Evolutionary conservation across 495 filamentous ascomycete species (phyloP).

Genomic region (Evansstolkia leycettana): DNA sequence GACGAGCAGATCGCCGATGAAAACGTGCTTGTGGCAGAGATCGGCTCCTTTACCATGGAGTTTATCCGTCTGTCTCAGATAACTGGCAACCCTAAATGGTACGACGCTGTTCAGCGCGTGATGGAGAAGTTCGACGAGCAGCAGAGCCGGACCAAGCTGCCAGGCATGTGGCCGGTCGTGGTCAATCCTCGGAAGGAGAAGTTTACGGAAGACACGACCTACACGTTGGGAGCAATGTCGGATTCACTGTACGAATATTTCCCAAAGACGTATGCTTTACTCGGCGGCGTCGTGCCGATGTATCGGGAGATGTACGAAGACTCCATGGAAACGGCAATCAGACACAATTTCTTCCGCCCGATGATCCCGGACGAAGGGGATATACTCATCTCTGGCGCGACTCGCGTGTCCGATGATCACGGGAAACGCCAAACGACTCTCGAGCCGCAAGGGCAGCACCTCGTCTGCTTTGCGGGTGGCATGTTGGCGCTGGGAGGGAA

Average conservation of each 20-base stretch:
- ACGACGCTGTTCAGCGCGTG: slow-evolving; percentile 76
- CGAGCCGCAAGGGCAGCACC: slow-evolving; percentile 37
- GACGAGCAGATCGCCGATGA: slow-evolving; percentile 13
- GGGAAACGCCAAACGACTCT: slow-evolving; percentile 9
- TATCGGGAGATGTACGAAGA: slow-evolving; percentile 32
- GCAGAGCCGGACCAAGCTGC: slow-evolving; percentile 44
- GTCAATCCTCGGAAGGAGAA: slow-evolving; percentile 12
- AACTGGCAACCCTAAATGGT: slow-evolving; percentile 70
- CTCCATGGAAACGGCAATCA: slow-evolving; percentile 17
- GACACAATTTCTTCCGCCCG: slow-evolving; percentile 33
- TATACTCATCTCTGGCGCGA: slow-evolving; percentile 26
- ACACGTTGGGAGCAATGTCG: slow-evolving; percentile 17
- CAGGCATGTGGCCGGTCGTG: slow-evolving; percentile 21
- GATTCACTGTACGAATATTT: slow-evolving; percentile 25
- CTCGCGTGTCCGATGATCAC: slow-evolving; percentile 6
- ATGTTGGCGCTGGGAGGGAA: slow-evolving; percentile 72
- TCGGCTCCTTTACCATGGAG: slow-evolving; percentile 73
- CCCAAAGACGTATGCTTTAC: slow-evolving; percentile 6
- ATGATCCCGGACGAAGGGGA: slow-evolving; percentile 24
- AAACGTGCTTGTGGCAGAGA: slow-evolving; percentile 48
- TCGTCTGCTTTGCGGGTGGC: slow-evolving; percentile 76
- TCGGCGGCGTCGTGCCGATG: slow-evolving; percentile 12
- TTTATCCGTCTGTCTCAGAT: slow-evolving; percentile 83
- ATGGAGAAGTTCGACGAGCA: slow-evolving; percentile 59
- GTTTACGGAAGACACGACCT: slow-evolving; percentile 7